These are phyloP conservation scores for Lachancea thermotolerans DNA, from an alignment of 805 yeast genomes.

Conservation along the genomic window DNA sequence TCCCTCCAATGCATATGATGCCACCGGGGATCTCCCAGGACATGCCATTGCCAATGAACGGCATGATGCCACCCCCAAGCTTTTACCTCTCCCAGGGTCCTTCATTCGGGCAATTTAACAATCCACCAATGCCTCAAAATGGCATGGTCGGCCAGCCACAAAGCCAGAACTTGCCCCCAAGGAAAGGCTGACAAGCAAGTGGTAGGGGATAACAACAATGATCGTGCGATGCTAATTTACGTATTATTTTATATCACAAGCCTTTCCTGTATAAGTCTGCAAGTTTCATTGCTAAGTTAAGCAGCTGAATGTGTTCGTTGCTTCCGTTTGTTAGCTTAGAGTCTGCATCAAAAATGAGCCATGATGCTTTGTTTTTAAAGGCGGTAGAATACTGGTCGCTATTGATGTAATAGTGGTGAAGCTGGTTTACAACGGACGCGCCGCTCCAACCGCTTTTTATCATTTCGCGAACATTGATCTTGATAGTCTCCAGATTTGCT, in stretches of 20 bases:
- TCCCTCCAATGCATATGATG: slow-evolving; percentile 22
- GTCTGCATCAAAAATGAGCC: slow-evolving; percentile 67
- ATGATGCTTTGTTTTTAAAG: slow-evolving; percentile 61
- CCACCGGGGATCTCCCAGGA: slow-evolving; percentile 21
- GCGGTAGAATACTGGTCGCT: slow-evolving; percentile 43
- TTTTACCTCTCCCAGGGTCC: slow-evolving; percentile 18
- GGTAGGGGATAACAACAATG: neutral
- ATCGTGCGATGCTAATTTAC: neutral
- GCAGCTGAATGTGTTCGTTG: slow-evolving; percentile 77
- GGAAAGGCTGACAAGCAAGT: neutral
- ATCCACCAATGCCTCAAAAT: neutral
- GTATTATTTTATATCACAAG: slow-evolving; percentile 3
- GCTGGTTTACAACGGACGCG: slow-evolving; percentile 59
- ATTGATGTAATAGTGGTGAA: slow-evolving; percentile 60
- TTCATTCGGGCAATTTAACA: slow-evolving; percentile 5
- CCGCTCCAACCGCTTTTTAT: slow-evolving; percentile 73
- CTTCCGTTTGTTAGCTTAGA: slow-evolving; percentile 73
- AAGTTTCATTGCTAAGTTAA: slow-evolving; percentile 55
- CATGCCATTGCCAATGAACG: slow-evolving; percentile 21
- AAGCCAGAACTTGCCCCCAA: slow-evolving; percentile 2
- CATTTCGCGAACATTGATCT: slow-evolving; percentile 42
- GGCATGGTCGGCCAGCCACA: neutral
- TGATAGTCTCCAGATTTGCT: slow-evolving; percentile 32
- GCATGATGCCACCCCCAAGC: slow-evolving; percentile 19
- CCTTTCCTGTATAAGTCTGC: slow-evolving; percentile 32